Evolutionary conservation across 371 early-diverging fungal species (phyloP).

Genomic region (Lichtheimia ramosa): DNA sequence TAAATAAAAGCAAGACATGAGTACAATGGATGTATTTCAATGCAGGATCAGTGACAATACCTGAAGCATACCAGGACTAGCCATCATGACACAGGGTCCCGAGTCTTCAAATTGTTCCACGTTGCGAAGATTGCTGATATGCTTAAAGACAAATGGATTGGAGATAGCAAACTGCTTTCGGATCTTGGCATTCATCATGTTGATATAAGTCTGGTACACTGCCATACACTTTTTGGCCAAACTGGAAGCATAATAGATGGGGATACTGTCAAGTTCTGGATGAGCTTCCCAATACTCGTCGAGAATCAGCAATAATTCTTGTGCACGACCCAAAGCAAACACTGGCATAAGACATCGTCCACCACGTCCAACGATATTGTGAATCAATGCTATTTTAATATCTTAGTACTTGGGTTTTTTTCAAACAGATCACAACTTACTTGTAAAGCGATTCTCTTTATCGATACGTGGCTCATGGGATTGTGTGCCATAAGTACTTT

Average conservation of each 20-base stretch:
- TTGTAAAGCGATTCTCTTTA: conserved; percentile 93
- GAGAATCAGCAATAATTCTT: conserved; percentile 98
- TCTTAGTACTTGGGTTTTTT: neutral
- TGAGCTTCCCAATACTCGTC: conserved; percentile 99
- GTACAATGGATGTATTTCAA: neutral
- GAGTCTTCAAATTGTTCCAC: conserved; percentile 96
- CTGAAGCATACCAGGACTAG: conserved; percentile 99
- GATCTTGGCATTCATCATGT: conserved; percentile 99
- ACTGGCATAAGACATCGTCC: conserved; percentile 99
- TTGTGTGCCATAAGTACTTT: conserved; percentile 99
- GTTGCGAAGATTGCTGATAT: conserved; percentile 93
- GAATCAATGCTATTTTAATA: conserved; percentile 65
- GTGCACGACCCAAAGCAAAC: conserved; percentile 99
- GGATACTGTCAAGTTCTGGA: conserved; percentile 93
- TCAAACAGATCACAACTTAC: conserved; percentile 26
- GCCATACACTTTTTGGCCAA: conserved; percentile 99
- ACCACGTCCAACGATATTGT: conserved; percentile 93
- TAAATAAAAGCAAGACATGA: conserved; percentile 15
- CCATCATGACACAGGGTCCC: conserved; percentile 99
- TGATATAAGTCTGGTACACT: conserved; percentile 99
- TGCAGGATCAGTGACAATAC: conserved; percentile 25
- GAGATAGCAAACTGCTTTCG: conserved; percentile 88
- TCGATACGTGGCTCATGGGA: conserved; percentile 97
- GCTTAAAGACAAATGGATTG: conserved; percentile 98
- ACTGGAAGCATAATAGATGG: conserved; percentile 98